phyloP scores from a whole-genome alignment of 1,284 basidiomycete species.

The Fomitopsis betulina region DNA sequence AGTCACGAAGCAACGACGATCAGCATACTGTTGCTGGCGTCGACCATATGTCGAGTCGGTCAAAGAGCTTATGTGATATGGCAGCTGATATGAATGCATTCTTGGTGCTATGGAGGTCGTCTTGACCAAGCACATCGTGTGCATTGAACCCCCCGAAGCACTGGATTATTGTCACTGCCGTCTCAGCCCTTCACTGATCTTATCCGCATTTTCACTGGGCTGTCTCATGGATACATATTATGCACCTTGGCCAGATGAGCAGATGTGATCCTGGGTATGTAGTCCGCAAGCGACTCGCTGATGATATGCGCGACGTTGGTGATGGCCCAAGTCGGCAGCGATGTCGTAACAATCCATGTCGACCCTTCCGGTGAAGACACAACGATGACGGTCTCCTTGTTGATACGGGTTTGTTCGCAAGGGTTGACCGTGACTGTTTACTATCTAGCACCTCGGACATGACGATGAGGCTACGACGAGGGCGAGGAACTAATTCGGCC shows the following conservation, averaged over 20 bases:
- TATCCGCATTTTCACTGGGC: no score
- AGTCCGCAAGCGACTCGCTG: not conserved
- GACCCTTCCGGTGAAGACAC: not conserved
- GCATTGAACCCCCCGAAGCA: not conserved
- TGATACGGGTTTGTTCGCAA: no score
- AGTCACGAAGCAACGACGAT: not conserved
- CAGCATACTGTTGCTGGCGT: constrained; percentile 4
- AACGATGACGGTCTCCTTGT: no score
- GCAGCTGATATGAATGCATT: constrained; percentile 9
- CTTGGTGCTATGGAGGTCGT: constrained; percentile 7
- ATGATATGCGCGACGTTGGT: constrained; percentile 11
- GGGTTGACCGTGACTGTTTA: no score
- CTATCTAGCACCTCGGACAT: no score
- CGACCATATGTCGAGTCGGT: constrained; percentile 5
- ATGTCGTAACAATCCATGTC: not conserved
- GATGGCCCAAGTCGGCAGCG: not conserved
- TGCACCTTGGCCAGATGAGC: constrained; percentile 1
- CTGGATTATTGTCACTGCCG: constrained; percentile 1
- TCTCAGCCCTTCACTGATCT: not conserved
- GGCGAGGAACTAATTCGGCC: no score
- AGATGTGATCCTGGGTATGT: not conserved
- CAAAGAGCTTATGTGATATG: not conserved
- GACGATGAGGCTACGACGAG: no score
- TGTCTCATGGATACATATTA: no score
- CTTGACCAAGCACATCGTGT: constrained; percentile 4